Percentiles rank a stretch among this genome's conserved stretches.
Conservation (phyloP, 257 asterid genomes). For the Penstemon davidsonii region DNA sequence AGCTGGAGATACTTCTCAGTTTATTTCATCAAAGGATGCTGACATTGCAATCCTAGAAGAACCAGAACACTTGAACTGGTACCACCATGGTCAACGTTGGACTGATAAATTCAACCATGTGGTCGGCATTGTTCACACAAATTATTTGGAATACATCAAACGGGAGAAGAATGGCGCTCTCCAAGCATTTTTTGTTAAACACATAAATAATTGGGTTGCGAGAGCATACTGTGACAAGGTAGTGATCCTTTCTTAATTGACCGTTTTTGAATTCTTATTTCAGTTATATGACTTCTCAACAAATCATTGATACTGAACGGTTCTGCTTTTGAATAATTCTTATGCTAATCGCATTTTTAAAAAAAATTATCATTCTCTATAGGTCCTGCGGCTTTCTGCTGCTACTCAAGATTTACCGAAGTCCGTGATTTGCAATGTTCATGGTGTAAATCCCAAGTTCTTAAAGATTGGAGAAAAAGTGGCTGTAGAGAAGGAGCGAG, state of each 20-base stretch:
- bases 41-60: conserved; percentile 98
- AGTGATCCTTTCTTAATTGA: conserved; percentile 17
- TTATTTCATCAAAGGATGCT: conserved; percentile 88
- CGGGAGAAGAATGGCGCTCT: conserved; percentile 97
- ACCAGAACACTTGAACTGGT: conserved; percentile 99
- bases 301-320: neutral
- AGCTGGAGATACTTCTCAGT: conserved; percentile 93
- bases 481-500: conserved; percentile 79
- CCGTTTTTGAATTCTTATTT: neutral
- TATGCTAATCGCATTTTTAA: neutral
- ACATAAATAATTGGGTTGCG: conserved; percentile 88
- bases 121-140: conserved; percentile 94
- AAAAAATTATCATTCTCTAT: conserved; percentile 22
- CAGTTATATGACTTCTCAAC: neutral
- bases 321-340: no score
- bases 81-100: conserved; percentile 99
- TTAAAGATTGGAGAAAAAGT: conserved; percentile 80
- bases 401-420: conserved; percentile 93
- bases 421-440: conserved; percentile 88
- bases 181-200: conserved; percentile 92
- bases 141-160: conserved; percentile 97
- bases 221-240: conserved; percentile 97
- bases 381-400: conserved; percentile 98
- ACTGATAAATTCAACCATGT: conserved; percentile 97
- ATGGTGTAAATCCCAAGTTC: conserved; percentile 95